Conservation (phyloP, 2,329 filamentous ascomycete genomes). For the Colletotrichum liaoningense region DNA sequence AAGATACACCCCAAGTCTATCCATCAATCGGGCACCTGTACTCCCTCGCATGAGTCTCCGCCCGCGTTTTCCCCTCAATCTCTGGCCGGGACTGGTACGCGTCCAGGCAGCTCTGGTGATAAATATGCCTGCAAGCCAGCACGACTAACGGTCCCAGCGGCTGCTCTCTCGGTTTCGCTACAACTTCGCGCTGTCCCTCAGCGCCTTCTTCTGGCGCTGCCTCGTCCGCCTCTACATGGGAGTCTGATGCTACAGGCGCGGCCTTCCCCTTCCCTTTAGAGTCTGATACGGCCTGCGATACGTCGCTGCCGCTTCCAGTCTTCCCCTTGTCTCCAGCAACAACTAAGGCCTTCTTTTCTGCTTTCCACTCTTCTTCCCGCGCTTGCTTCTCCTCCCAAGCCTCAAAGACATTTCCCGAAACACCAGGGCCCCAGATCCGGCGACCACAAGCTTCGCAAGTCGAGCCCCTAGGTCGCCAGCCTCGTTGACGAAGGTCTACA, state of each 20-base stretch:
- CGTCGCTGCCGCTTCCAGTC: slow-evolving; percentile 38
- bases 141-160: slow-evolving; percentile 75
- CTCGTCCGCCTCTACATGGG: slow-evolving; percentile 47
- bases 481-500: slow-evolving; percentile 79
- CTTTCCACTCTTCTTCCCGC: slow-evolving; percentile 57
- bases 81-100: slow-evolving; percentile 67
- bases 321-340: slow-evolving; percentile 53
- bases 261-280: slow-evolving; percentile 67
- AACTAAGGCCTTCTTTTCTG: slow-evolving; percentile 52
- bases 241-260: slow-evolving; percentile 59
- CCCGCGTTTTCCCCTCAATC: slow-evolving; percentile 52
- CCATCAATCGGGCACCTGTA: slow-evolving; percentile 70
- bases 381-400: slow-evolving; percentile 78
- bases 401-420: slow-evolving; percentile 80
- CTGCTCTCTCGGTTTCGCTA: slow-evolving; percentile 49
- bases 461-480: slow-evolving; percentile 89
- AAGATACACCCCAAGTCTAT: slow-evolving; percentile 42
- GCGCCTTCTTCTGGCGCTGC: slow-evolving; percentile 49
- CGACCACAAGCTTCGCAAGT: slow-evolving; percentile 88
- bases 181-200: slow-evolving; percentile 46
- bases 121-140: slow-evolving; percentile 77
- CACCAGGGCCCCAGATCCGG: slow-evolving; percentile 89
- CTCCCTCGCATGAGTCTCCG: slow-evolving; percentile 55
- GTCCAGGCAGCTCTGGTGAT: slow-evolving; percentile 77
- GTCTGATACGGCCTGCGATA: slow-evolving; percentile 41